These are phyloP conservation scores for Ustilago bromivora DNA, from an alignment of 1,284 basidiomycete species.

Conservation along the genomic window DNA sequence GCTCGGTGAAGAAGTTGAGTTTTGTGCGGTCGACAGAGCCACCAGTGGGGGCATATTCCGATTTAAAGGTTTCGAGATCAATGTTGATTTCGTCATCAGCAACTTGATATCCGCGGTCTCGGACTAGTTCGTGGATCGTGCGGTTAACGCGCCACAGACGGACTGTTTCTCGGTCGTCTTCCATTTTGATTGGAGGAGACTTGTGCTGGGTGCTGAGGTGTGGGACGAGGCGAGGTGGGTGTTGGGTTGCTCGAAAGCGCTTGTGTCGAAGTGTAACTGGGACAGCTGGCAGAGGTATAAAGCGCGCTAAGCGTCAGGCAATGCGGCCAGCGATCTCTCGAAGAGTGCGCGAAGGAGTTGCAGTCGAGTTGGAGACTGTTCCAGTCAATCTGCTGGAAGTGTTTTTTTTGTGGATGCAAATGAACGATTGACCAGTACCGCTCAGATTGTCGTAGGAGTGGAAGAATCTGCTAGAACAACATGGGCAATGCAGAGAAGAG, in stretches of 20 bases:
- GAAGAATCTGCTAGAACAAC: neutral
- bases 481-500: neutral
- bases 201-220: neutral
- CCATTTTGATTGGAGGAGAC: slow-evolving; percentile 50
- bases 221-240: neutral
- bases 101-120: slow-evolving; percentile 86
- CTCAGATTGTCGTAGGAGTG: neutral
- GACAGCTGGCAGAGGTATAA: neutral
- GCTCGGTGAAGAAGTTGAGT: slow-evolving; percentile 67
- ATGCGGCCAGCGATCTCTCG: neutral
- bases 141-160: slow-evolving; percentile 95
- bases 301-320: neutral
- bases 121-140: slow-evolving; percentile 95
- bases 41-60: slow-evolving; percentile 72
- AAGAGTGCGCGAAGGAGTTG: neutral
- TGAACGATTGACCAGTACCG: neutral
- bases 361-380: neutral
- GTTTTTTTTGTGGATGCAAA: neutral
- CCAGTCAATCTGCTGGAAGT: neutral
- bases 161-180: slow-evolving; percentile 72
- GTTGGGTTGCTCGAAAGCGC: neutral
- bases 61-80: slow-evolving; percentile 80
- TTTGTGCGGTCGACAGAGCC: slow-evolving; percentile 61
- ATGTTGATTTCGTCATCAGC: slow-evolving; percentile 90
- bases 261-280: too few species aligned